Evolutionary conservation across 768 basidiomycete species (phyloP), one percentile per base, ranked within the genome.

Genomic region (Tricholomella constricta): DNA sequence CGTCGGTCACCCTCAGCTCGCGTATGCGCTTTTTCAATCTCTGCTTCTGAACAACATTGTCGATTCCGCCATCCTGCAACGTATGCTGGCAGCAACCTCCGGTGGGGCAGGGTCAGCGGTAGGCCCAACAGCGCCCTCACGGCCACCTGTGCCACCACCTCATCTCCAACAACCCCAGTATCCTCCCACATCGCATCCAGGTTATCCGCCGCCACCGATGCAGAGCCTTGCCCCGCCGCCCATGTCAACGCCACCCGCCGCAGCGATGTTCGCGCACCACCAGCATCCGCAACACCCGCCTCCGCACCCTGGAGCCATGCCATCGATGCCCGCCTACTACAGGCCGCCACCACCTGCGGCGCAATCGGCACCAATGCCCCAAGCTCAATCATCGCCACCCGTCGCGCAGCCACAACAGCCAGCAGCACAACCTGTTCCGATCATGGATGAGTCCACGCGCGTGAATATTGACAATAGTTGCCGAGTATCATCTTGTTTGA

Each of bases 21-120:
- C 94, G 2, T 98, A 98, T 68, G 97, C 97, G 4, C 79, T 98
- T 12, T 97, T 98, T 77, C 95, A 98, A 72, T 89, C 92, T 0
- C 81, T 99, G 57, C 75, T 98, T 8, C 73, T 98, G 43, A 92
- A 95, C 79, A 91, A 94, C 62, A 91, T 98, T 15, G 91, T 98
- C 35, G 94, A 98, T 59, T 82, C 90, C 2, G 81, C 84, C 4
- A 84, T 97, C 43, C 77, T 99, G 2, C 84, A 91, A 64, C 87
- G 91, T 59, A 78, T 80, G 78, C 66, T 77, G 23, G 77, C 74
- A 53, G 75, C 75, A 7, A 75, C 72, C 42, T 52, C 66, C 15
- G 61, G 60, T 2, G 50, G 53, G 5, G 23, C 55, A 26, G 56
- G 40, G 17, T 53, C 60, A 8, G 46, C 61, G 23, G 11, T 11